A percentile compares a stretch with the other conserved stretches of the same genome.
Evolutionary conservation across 148 eudicot species (phyloP).

Genomic region (Rhododendron griersonianum): DNA sequence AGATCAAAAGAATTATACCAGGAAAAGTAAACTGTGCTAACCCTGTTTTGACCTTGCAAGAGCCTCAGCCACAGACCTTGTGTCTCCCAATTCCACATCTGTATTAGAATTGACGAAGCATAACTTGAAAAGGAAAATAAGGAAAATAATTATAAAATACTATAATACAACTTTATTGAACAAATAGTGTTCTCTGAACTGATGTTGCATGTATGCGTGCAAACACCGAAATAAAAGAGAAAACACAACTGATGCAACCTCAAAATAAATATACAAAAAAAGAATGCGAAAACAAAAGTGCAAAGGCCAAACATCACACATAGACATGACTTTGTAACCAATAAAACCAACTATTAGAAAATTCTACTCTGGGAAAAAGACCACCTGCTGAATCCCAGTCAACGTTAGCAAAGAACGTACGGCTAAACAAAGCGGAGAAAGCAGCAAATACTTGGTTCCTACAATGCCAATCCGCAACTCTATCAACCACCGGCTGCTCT

Average conservation of each 20-base stretch:
- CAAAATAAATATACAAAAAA: not conserved
- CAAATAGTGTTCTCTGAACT: not conserved
- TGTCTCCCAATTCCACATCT: conserved; percentile 73
- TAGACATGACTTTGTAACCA: not conserved
- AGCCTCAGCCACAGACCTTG: conserved; percentile 81
- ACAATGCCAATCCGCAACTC: not conserved
- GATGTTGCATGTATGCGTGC: not conserved
- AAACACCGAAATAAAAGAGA: not conserved
- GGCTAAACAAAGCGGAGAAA: not conserved
- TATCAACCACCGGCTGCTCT: not conserved
- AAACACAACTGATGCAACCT: not conserved
- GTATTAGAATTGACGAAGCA: conserved; percentile 6
- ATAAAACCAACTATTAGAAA: not conserved
- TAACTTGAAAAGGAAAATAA: not conserved
- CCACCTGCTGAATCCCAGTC: not conserved
- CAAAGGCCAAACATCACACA: not conserved
- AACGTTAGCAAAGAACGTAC: not conserved
- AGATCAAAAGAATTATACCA: not conserved
- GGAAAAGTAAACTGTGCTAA: conserved; percentile 21
- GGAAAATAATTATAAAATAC: not conserved
- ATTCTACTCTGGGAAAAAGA: not conserved
- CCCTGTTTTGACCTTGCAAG: conserved; percentile 71
- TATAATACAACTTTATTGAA: not conserved
- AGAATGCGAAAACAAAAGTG: not conserved
- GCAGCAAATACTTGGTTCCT: not conserved